Evolutionary conservation across 257 asterid genomes (phyloP), one percentile per base, ranked within the genome.

Genomic region (Parsonsia alboflavescens): DNA sequence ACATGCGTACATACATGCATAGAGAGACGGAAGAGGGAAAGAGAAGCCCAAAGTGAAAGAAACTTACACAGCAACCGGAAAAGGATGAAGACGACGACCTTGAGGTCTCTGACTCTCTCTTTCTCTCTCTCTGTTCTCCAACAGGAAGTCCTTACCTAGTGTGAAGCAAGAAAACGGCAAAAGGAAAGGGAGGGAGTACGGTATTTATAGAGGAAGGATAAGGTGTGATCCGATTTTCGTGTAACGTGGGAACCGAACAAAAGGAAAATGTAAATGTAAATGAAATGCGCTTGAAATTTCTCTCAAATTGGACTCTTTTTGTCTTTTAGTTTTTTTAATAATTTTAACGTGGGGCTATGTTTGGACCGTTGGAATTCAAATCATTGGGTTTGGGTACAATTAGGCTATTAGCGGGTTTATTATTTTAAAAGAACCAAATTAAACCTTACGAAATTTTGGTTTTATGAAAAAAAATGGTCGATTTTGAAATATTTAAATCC

Each of bases 121-220:
- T 69, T 65, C 88, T 5, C 75, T 33, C 68, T 53, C 78, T 62
- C 56, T 58, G 22, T 62, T 56, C 24, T 41, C 72, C 50, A 26
- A 45, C 39, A 33, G 54, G 21, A 10, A 15, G 24, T 42, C 46
- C 68, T 41, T 7, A 58, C 62, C 74, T 71, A 62, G 15, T 49
- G 58, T 75, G 77, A 69, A 82, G 70, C 69, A 70, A 57, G 41
- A n/a, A 71, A 78, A 50, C 41, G 26, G 52, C 57, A 59, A 64
- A 79, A 59, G 77, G 68, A 71, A 48, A 33, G 65, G 73, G 57
- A 39, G 13, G 30, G 46, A 24, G 52, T 5, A 5, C 77, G 69
- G 78, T 88, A 91, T 89, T 86, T 91, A 89, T 88, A 88, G 91
- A 82, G 28, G 7, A 49, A 76, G 70, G 33, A 68, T 75, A 78